These are phyloP conservation scores for Sporothrix phasma DNA, from an alignment of 2,329 filamentous ascomycete genomes.

Conservation along the genomic window DNA sequence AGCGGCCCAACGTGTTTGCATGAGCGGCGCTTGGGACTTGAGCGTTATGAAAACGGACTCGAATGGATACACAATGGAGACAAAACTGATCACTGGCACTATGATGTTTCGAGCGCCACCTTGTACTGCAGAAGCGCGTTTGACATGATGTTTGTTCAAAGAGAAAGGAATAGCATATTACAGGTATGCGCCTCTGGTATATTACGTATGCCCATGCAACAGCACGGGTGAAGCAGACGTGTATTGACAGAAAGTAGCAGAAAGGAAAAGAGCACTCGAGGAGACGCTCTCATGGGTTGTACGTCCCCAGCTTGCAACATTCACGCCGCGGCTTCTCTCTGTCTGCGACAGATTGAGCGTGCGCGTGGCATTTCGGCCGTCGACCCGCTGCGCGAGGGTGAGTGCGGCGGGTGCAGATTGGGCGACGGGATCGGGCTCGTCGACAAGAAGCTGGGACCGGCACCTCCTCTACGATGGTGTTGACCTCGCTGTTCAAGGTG, in stretches of 20 bases:
- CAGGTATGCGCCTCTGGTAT: neutral
- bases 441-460: neutral
- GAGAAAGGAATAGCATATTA: neutral
- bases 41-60: neutral
- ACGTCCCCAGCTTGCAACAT: slow-evolving; percentile 18
- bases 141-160: neutral
- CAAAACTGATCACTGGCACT: neutral
- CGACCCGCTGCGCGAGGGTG: neutral
- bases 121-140: neutral
- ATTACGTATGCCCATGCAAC: neutral
- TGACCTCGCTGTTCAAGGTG: neutral
- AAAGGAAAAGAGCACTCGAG: neutral
- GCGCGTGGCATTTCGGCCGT: neutral
- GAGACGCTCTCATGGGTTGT: neutral
- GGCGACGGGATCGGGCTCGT: neutral
- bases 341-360: slow-evolving; percentile 14
- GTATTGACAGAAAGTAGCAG: no score
- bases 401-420: neutral
- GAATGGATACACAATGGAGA: neutral
- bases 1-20: neutral
- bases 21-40: neutral
- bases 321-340: slow-evolving; percentile 8
- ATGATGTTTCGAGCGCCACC: neutral
- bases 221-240: no score
- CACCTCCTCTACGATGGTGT: neutral